Evolutionary conservation across 163 green algal genomes (phyloP).

Genomic region (Chlorella variabilis): DNA sequence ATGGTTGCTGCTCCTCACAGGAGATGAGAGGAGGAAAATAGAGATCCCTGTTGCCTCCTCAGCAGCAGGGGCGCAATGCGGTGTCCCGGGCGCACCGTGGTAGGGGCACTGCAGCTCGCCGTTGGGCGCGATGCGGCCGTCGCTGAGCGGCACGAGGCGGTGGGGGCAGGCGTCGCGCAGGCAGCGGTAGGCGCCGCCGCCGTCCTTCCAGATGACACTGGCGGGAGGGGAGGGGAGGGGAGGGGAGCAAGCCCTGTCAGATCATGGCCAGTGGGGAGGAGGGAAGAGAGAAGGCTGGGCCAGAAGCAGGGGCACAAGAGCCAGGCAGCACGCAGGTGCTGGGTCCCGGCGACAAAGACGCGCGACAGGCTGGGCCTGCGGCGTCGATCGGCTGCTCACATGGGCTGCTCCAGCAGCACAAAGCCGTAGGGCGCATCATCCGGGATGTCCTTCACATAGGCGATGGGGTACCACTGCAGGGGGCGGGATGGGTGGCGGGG

Average conservation of each 20-base stretch:
- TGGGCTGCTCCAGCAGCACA: slow-evolving; percentile 41
- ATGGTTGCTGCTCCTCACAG: no score
- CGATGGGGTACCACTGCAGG: slow-evolving; percentile 17
- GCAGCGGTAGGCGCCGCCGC: slow-evolving; percentile 47
- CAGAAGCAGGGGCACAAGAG: no score
- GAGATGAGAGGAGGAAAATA: no score
- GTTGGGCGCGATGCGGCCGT: slow-evolving; percentile 75
- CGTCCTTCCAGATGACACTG: slow-evolving; percentile 71
- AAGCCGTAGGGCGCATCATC: slow-evolving; percentile 43
- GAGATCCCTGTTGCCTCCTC: no score
- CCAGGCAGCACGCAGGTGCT: no score
- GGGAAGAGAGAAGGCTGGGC: no score
- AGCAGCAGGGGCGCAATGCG: no score
- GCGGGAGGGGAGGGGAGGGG: background rate
- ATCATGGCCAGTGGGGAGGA: background rate
- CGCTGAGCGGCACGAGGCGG: slow-evolving; percentile 76
- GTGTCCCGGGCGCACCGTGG: slow-evolving; percentile 54
- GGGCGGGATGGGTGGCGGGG: background rate
- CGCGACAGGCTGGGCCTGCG: no score
- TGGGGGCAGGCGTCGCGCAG: slow-evolving; percentile 84
- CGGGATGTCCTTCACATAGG: slow-evolving; percentile 28
- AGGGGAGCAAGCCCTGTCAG: background rate
- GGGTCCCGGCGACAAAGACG: no score
- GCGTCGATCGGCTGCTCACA: slow-evolving; percentile 29
- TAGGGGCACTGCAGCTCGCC: slow-evolving; percentile 78